Conservation (phyloP, 495 filamentous ascomycete genomes). For the Amniculicola lignicola region DNA sequence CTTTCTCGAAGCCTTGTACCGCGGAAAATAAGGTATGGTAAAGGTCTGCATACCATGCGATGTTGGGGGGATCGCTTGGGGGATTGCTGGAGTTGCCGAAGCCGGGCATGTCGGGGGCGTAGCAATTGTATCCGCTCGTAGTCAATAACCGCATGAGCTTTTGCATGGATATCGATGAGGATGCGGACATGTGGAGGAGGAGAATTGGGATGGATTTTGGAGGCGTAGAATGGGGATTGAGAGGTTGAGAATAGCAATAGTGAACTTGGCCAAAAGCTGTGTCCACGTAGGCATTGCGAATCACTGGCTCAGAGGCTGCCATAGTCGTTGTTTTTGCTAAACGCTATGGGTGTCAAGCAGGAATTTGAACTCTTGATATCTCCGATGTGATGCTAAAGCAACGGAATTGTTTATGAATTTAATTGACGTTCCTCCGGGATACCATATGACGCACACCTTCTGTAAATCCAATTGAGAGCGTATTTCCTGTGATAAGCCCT, state of each 20-base stretch:
- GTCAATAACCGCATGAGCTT: not conserved
- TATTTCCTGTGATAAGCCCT: too few relatives aligned
- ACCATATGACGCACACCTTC: too few relatives aligned
- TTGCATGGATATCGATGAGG: not conserved
- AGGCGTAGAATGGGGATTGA: not conserved
- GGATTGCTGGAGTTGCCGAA: not conserved
- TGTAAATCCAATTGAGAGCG: too few relatives aligned
- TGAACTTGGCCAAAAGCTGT: not conserved
- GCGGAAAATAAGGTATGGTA: not conserved
- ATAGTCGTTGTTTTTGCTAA: not conserved
- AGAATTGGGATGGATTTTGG: not conserved
- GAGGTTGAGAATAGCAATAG: not conserved
- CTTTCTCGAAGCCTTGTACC: not conserved
- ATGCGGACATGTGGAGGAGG: not conserved
- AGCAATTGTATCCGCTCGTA: not conserved
- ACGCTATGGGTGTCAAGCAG: too few relatives aligned
- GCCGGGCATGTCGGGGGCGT: not conserved
- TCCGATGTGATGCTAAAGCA: too few relatives aligned
- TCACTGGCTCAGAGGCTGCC: not conserved
- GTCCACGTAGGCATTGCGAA: not conserved
- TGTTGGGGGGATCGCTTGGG: not conserved
- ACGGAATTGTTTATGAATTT: too few relatives aligned
- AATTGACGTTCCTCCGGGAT: too few relatives aligned
- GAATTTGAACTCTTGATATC: too few relatives aligned
- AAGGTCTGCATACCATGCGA: not conserved